These are phyloP conservation scores for Pseudogymnoascus sp. DNA, from an alignment of 2,329 filamentous ascomycete genomes.

Conservation along the genomic window DNA sequence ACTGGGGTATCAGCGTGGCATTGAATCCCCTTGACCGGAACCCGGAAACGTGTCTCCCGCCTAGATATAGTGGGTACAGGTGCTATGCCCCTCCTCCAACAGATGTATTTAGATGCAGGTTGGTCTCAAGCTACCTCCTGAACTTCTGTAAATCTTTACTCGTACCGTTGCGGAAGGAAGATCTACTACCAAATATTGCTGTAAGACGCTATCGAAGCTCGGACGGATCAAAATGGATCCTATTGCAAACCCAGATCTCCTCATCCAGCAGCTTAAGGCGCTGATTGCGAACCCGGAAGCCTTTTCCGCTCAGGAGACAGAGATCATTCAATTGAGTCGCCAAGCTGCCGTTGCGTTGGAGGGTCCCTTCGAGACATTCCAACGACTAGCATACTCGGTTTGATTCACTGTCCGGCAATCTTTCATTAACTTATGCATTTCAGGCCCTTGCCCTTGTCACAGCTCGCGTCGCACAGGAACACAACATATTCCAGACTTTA, in stretches of 20 bases:
- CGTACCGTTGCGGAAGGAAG: not conserved
- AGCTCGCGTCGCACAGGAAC: not conserved
- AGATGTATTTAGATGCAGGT: not conserved
- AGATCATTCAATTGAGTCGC: not conserved
- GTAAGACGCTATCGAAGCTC: not conserved
- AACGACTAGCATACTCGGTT: constrained; percentile 5
- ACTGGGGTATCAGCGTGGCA: not conserved
- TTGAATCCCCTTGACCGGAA: not conserved
- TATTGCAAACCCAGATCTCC: not conserved
- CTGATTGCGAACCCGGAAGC: not conserved
- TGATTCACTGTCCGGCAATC: not conserved
- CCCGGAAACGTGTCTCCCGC: not conserved
- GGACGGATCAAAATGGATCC: not conserved
- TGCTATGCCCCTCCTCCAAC: not conserved
- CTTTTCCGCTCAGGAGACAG: not conserved
- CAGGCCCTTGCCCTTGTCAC: not conserved
- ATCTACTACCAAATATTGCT: not conserved
- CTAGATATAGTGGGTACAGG: not conserved
- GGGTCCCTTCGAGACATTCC: not conserved
- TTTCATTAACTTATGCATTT: not conserved
- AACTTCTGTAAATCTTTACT: not conserved
- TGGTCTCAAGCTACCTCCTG: not conserved
- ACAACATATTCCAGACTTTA: constrained; percentile 10
- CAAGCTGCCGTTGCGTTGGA: not conserved
- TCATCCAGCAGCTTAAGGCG: constrained; percentile 1